Percentiles rank a stretch among this genome's conserved stretches.
These are phyloP conservation scores for Chrysophaeum taylorii DNA, from an alignment of 352 stramenopile genomes.

Conservation along the genomic window DNA sequence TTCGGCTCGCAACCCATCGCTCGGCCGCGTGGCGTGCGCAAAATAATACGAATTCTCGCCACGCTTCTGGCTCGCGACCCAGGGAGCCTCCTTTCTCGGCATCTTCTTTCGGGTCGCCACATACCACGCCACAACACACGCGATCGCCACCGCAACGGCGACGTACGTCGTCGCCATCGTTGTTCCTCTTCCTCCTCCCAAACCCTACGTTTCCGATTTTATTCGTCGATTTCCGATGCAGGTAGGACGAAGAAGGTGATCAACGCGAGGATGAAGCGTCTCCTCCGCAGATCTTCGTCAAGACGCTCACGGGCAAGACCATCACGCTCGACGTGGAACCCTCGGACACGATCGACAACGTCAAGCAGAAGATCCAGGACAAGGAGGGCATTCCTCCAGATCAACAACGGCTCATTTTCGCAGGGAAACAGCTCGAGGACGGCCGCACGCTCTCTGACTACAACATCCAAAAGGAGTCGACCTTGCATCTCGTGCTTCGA, in stretches of 20 bases:
- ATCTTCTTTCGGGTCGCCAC: too few species aligned
- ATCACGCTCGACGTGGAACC: conserved; percentile 99
- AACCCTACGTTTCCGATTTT: too few species aligned
- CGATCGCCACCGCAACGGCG: too few species aligned
- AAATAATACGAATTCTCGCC: background rate
- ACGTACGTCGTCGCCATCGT: too few species aligned
- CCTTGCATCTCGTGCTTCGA: conserved; percentile 86
- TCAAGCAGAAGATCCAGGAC: conserved; percentile 99
- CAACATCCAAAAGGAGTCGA: conserved; percentile 93
- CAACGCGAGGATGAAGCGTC: too few species aligned
- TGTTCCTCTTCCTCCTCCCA: too few species aligned
- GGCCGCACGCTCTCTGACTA: conserved; percentile 71
- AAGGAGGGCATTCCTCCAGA: conserved; percentile 90
- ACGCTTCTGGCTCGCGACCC: background rate
- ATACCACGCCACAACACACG: too few species aligned
- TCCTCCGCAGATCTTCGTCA: conserved; percentile 78
- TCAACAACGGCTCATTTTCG: conserved; percentile 73
- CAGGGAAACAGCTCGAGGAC: conserved; percentile 76
- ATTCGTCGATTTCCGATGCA: too few species aligned
- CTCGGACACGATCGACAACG: conserved; percentile 97
- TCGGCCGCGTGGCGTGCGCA: background rate
- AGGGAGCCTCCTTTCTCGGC: background rate
- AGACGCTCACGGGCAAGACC: conserved; percentile 92
- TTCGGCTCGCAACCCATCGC: background rate
- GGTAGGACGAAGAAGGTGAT: too few species aligned